Conservation (phyloP, 306 rosid genomes). For the Sesbania bispinosa region DNA sequence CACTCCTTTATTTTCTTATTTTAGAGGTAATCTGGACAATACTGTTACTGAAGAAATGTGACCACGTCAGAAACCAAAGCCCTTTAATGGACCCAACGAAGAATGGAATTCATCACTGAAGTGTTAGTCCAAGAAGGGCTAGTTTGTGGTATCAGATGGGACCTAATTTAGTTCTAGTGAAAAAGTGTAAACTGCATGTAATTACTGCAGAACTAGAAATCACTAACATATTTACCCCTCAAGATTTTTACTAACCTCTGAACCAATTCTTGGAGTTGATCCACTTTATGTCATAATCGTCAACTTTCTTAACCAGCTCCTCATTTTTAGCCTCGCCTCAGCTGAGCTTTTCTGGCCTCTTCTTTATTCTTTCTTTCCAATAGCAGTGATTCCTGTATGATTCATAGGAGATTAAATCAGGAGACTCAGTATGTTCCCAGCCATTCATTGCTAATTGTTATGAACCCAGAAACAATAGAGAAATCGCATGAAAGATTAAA, state of each 20-base stretch:
- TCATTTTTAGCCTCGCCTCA: conserved; percentile 60
- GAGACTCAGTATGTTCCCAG: neutral
- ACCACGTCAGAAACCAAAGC: neutral
- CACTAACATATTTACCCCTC: neutral
- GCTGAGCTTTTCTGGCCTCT: conserved; percentile 54
- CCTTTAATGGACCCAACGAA: neutral
- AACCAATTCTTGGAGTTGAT: conserved; percentile 86
- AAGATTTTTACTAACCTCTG: too few relatives aligned
- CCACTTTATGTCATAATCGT: conserved; percentile 63
- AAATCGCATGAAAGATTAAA: too few relatives aligned
- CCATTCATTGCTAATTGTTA: too few relatives aligned
- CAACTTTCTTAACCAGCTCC: conserved; percentile 64
- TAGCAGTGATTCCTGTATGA: conserved; percentile 53
- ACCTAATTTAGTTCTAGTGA: too few relatives aligned
- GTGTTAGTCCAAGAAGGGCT: too few relatives aligned
- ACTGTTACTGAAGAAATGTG: neutral
- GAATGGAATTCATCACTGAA: neutral
- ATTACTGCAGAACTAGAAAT: neutral
- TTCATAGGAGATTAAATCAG: conserved; percentile 21
- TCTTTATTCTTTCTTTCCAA: conserved; percentile 60
- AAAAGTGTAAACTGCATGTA: neutral
- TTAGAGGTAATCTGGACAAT: neutral
- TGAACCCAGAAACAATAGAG: too few relatives aligned
- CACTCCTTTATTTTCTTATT: neutral
- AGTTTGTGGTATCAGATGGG: too few relatives aligned